phyloP scores from a whole-genome alignment of 163 green algal species.

The Volvox carteri region DNA sequence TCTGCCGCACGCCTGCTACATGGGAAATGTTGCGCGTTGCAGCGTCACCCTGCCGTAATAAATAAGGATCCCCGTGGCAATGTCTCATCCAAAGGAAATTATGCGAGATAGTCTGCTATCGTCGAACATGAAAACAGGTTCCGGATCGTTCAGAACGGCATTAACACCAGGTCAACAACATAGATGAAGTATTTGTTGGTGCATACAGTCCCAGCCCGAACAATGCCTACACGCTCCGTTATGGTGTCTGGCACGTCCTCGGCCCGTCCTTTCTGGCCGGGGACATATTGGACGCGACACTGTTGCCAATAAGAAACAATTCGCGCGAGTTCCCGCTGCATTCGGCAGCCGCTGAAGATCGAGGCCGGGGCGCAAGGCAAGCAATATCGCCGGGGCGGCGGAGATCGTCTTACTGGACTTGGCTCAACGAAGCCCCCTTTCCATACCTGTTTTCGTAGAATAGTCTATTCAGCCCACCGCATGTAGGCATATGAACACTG shows the following conservation, averaged over 20 bases:
- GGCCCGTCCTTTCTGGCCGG: neutral
- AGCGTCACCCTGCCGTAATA: slow-evolving; percentile 1
- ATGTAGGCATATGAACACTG: neutral
- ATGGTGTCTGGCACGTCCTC: neutral
- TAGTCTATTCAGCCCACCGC: neutral
- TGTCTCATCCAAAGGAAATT: neutral
- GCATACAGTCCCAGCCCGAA: neutral
- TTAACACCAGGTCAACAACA: slow-evolving; percentile 12
- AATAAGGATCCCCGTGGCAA: slow-evolving; percentile 1
- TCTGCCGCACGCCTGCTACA: neutral
- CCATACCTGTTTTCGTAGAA: neutral
- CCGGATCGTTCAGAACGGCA: slow-evolving; percentile 3
- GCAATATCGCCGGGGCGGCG: neutral
- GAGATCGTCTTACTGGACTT: neutral
- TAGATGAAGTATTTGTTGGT: neutral
- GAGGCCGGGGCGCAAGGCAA: neutral
- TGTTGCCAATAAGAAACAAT: neutral
- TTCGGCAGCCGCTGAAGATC: neutral
- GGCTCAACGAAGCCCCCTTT: neutral
- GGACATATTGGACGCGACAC: no score
- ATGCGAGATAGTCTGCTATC: neutral
- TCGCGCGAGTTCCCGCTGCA: neutral
- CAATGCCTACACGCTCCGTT: neutral
- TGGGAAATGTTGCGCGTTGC: neutral
- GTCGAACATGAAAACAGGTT: slow-evolving; percentile 3